Evolutionary conservation across 805 yeast species (phyloP).

Genomic region (Priceomyces castillae): DNA sequence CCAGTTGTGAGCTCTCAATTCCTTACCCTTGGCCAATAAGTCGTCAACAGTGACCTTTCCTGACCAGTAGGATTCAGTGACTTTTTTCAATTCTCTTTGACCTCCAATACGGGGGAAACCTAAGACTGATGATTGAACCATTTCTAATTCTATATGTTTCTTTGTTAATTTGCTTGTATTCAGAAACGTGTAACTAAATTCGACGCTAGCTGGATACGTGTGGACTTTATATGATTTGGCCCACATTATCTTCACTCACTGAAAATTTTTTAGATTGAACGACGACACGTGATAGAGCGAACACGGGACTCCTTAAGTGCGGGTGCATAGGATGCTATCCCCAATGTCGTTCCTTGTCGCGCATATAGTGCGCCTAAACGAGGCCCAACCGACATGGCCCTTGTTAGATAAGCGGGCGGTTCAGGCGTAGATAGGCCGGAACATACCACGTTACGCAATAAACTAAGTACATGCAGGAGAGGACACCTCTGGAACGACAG

Average conservation of each 20-base stretch:
- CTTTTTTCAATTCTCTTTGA: constrained; percentile 98
- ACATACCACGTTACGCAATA: too few relatives aligned
- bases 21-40: constrained; percentile 88
- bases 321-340: too few relatives aligned
- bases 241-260: background rate
- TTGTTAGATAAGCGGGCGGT: background rate
- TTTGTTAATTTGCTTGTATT: background rate
- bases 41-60: constrained; percentile 89
- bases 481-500: too few relatives aligned
- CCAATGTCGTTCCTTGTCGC: background rate
- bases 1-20: constrained; percentile 96
- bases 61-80: constrained; percentile 98
- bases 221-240: constrained; percentile 1
- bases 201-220: background rate
- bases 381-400: background rate
- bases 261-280: constrained; percentile 2
- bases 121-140: constrained; percentile 96
- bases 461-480: too few relatives aligned
- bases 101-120: constrained; percentile 99
- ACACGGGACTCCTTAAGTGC: too few relatives aligned
- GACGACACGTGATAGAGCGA: background rate
- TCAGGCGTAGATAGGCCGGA: too few relatives aligned
- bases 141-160: constrained; percentile 24
- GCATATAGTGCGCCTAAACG: background rate
- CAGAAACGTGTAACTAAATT: background rate